A percentile compares a stretch with the other conserved stretches of the same genome.
phyloP scores from a whole-genome alignment of 1,284 basidiomycete species.

The Ceratobasidium sp. region DNA sequence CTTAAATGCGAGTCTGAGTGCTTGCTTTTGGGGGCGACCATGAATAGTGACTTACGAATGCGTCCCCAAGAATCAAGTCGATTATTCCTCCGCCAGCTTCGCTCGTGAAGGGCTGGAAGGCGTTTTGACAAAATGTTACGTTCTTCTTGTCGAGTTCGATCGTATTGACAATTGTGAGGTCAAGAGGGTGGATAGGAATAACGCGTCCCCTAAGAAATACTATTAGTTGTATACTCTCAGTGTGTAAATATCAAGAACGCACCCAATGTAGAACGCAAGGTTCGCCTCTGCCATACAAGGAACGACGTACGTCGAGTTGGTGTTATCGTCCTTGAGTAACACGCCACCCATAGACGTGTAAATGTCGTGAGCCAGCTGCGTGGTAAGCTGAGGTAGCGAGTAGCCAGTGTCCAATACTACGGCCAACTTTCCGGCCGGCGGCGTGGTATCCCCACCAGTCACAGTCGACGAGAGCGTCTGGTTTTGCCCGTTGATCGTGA shows the following conservation, averaged over 20 bases:
- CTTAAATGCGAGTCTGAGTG: neutral
- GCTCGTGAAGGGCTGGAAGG: slow-evolving; percentile 19
- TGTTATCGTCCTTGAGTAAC: neutral
- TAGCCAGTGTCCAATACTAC: slow-evolving; percentile 24
- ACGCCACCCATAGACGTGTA: slow-evolving; percentile 22
- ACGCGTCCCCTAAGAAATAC: neutral
- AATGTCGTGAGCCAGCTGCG: slow-evolving; percentile 18
- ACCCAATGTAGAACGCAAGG: slow-evolving; percentile 33
- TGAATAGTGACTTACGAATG: neutral
- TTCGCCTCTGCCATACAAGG: slow-evolving; percentile 25
- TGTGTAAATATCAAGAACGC: neutral
- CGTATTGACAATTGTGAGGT: neutral
- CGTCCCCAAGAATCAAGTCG: slow-evolving; percentile 19
- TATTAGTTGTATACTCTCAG: neutral
- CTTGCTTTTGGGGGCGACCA: neutral
- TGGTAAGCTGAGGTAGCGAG: slow-evolving; percentile 24
- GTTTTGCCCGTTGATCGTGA: slow-evolving; percentile 29
- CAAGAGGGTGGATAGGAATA: slow-evolving; percentile 28
- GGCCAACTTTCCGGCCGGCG: slow-evolving; percentile 22
- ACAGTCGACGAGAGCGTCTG: slow-evolving; percentile 20
- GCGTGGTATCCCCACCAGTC: neutral
- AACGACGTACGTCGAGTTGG: slow-evolving; percentile 8
- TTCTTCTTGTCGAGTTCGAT: slow-evolving; percentile 1
- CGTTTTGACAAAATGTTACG: neutral
- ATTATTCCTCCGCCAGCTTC: slow-evolving; percentile 7